phyloP scores from a whole-genome alignment of 2,329 filamentous ascomycete species.

The Sporothrix schenckii region DNA sequence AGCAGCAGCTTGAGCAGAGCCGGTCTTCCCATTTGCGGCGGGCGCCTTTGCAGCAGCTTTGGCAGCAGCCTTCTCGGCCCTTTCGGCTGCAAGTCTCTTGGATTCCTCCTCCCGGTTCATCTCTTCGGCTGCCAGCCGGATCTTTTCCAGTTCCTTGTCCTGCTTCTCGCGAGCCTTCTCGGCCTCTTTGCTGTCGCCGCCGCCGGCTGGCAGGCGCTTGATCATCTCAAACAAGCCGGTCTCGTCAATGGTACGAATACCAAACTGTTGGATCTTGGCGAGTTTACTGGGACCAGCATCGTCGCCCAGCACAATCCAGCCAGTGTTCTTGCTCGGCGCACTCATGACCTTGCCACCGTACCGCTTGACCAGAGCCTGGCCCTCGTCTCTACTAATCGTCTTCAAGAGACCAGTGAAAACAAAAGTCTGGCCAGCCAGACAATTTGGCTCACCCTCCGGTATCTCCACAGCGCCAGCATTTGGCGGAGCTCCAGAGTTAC shows the following conservation, averaged over 20 bases:
- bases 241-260: slow-evolving; percentile 91
- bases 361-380: slow-evolving; percentile 81
- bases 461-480: slow-evolving; percentile 68
- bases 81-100: slow-evolving; percentile 56
- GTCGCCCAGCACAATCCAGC: slow-evolving; percentile 84
- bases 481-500: slow-evolving; percentile 65
- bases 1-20: background rate
- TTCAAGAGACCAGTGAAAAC: slow-evolving; percentile 92
- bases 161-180: slow-evolving; percentile 84
- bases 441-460: slow-evolving; percentile 83
- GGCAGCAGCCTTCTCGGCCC: slow-evolving; percentile 55
- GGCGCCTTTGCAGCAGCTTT: slow-evolving; percentile 47
- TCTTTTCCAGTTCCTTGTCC: slow-evolving; percentile 79
- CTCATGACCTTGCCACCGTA: slow-evolving; percentile 90
- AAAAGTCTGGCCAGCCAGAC: slow-evolving; percentile 84
- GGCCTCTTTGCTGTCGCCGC: slow-evolving; percentile 84
- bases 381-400: slow-evolving; percentile 80
- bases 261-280: slow-evolving; percentile 75
- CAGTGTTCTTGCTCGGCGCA: slow-evolving; percentile 89
- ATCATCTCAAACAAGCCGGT: slow-evolving; percentile 89
- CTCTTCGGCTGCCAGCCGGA: slow-evolving; percentile 76
- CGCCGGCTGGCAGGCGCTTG: slow-evolving; percentile 75
- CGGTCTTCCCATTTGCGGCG: slow-evolving; percentile 7
- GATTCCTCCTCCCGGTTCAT: slow-evolving; percentile 81
- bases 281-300: slow-evolving; percentile 95